Conservation (phyloP, 2,329 filamentous ascomycete genomes). For the Cadophora malorum region DNA sequence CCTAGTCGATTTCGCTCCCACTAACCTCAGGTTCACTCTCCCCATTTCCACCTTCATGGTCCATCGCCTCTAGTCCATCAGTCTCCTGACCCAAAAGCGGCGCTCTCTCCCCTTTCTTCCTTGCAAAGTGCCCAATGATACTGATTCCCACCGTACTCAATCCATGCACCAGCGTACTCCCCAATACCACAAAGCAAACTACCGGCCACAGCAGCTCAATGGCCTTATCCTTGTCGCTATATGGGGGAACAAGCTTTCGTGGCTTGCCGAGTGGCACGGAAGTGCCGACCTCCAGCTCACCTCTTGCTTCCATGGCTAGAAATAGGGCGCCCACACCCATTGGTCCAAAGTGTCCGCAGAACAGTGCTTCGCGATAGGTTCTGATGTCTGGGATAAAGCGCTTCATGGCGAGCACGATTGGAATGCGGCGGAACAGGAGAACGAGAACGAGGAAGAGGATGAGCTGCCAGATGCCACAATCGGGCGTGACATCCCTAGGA, state of each 20-base stretch:
- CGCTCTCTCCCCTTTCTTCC: constrained; percentile 54
- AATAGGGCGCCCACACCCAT: constrained; percentile 64
- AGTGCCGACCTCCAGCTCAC: constrained; percentile 56
- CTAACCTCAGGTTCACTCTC: constrained; percentile 46
- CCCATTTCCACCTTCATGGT: constrained; percentile 49
- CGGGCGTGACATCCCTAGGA: constrained; percentile 48
- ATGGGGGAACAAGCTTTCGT: constrained; percentile 39
- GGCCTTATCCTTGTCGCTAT: constrained; percentile 46
- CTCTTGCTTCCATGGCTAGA: constrained; percentile 60
- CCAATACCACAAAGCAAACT: constrained; percentile 60
- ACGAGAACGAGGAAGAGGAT: constrained; percentile 55
- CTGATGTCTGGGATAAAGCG: constrained; percentile 55
- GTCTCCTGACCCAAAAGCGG: constrained; percentile 57
- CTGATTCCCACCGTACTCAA: constrained; percentile 58
- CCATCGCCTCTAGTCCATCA: constrained; percentile 57
- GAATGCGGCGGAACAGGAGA: constrained; percentile 58
- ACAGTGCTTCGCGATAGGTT: constrained; percentile 58
- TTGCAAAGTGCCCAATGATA: constrained; percentile 53
- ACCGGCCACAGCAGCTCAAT: constrained; percentile 59
- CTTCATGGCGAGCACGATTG: constrained; percentile 56
- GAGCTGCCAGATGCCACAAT: constrained; percentile 50
- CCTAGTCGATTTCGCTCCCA: constrained; percentile 30
- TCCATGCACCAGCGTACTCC: constrained; percentile 60
- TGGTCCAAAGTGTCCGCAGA: constrained; percentile 62
- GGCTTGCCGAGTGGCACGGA: constrained; percentile 46